Evolutionary conservation across 1,284 basidiomycete species (phyloP).

Genomic region (Cryptococcus hybrid): DNA sequence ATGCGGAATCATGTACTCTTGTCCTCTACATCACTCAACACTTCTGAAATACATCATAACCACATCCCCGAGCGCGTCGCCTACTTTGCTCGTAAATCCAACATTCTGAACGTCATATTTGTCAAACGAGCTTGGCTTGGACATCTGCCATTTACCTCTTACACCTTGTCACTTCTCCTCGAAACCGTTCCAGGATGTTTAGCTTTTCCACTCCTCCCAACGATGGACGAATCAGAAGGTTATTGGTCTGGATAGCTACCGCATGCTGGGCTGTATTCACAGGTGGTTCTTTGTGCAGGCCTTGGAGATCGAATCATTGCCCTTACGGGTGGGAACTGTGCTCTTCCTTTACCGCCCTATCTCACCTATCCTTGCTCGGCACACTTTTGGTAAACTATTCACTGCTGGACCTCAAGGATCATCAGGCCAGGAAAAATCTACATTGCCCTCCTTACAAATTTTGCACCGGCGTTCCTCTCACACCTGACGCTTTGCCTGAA

Average conservation of each 20-base stretch:
- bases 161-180: constrained; percentile 33
- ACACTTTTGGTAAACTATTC: constrained; percentile 11
- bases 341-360: constrained; percentile 59
- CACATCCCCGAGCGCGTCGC: constrained; percentile 43
- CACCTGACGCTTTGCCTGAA: constrained; percentile 61
- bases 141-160: constrained; percentile 66
- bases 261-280: constrained; percentile 72
- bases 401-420: constrained; percentile 7
- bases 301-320: constrained; percentile 71
- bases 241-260: constrained; percentile 66
- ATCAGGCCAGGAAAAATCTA: constrained; percentile 11
- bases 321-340: constrained; percentile 78
- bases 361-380: constrained; percentile 1
- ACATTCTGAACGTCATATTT: constrained; percentile 78
- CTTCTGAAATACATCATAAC: constrained; percentile 53
- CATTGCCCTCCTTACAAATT: constrained; percentile 47
- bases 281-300: constrained; percentile 86
- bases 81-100: constrained; percentile 79
- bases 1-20: constrained; percentile 51
- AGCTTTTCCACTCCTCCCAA: neutral
- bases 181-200: constrained; percentile 2
- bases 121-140: constrained; percentile 92
- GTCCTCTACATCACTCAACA: constrained; percentile 58
- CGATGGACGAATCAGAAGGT: constrained; percentile 50
- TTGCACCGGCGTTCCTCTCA: constrained; percentile 60